Percentiles rank a stretch among this genome's conserved stretches.
These are phyloP conservation scores for Chrysanthemum lavandulifolium DNA, from an alignment of 129 eudicot species.

Conservation along the genomic window DNA sequence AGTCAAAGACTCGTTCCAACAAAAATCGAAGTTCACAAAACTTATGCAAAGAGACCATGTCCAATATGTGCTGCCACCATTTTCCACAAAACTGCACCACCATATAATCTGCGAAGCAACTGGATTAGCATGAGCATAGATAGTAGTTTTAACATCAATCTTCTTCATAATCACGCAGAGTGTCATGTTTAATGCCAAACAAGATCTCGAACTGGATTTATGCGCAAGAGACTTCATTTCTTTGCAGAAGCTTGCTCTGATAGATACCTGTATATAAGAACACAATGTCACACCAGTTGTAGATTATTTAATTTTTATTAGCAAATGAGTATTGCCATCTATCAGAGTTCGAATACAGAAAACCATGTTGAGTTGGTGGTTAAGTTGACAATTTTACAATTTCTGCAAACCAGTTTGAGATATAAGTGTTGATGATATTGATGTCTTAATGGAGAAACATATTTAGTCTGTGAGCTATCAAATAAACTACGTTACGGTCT, in stretches of 20 bases:
- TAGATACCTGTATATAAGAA: slow-evolving; percentile 54
- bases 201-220: slow-evolving; percentile 8
- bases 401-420: too few relatives aligned
- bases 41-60: not conserved
- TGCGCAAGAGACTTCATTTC: slow-evolving; percentile 30
- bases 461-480: not conserved
- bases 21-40: not conserved
- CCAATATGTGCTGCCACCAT: not conserved
- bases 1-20: not conserved
- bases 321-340: not conserved
- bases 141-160: not conserved
- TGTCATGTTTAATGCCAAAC: not conserved
- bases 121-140: too few relatives aligned
- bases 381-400: too few relatives aligned
- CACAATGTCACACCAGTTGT: not conserved
- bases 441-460: too few relatives aligned
- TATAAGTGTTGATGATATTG: too few relatives aligned
- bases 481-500: not conserved
- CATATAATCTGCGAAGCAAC: not conserved
- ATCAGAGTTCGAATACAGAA: not conserved
- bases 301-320: not conserved
- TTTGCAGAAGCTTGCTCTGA: slow-evolving; percentile 58
- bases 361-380: not conserved
- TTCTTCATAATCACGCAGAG: slow-evolving; percentile 9
- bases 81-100: slow-evolving; percentile 11